Conservation (phyloP, 768 basidiomycete genomes). For the Rhodocollybia butyracea region DNA sequence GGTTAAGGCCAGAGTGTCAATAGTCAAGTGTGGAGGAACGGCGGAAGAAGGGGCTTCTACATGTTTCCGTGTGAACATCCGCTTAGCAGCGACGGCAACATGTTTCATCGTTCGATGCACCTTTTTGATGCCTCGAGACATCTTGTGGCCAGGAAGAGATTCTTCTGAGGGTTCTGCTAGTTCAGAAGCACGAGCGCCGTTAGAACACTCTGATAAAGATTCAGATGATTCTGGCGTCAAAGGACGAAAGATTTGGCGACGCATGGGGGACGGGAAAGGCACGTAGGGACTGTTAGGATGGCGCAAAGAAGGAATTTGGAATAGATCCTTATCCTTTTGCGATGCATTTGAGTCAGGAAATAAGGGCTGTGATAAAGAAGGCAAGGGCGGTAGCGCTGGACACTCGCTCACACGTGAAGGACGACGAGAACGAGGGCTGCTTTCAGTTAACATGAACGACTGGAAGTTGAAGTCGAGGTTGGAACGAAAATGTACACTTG, state of each 20-base stretch:
- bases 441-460: conserved; percentile 9
- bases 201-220: conserved; percentile 23
- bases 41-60: not conserved
- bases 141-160: conserved; percentile 17
- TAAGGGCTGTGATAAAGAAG: conserved; percentile 36
- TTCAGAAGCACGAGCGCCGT: conserved; percentile 39
- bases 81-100: conserved; percentile 20
- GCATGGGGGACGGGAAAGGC: conserved; percentile 43
- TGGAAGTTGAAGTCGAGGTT: conserved; percentile 15
- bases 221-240: conserved; percentile 31
- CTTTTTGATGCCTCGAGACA: conserved; percentile 31
- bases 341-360: conserved; percentile 24
- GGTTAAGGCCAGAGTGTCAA: conserved; percentile 11
- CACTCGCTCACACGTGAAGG: conserved; percentile 20
- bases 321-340: conserved; percentile 17
- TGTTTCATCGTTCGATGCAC: conserved; percentile 23
- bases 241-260: conserved; percentile 39
- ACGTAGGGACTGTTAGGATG: conserved; percentile 58
- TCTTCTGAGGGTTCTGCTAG: conserved; percentile 20
- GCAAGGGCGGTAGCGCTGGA: conserved; percentile 31
- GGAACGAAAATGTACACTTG: conserved; percentile 10
- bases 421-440: not conserved
- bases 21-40: not conserved
- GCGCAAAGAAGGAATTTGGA: conserved; percentile 32
- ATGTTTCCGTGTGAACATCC: conserved; percentile 11